Percentiles rank a stretch among this genome's conserved stretches.
phyloP scores from a whole-genome alignment of 208 protist genomes.

The Jaenimonas drosophilae region DNA sequence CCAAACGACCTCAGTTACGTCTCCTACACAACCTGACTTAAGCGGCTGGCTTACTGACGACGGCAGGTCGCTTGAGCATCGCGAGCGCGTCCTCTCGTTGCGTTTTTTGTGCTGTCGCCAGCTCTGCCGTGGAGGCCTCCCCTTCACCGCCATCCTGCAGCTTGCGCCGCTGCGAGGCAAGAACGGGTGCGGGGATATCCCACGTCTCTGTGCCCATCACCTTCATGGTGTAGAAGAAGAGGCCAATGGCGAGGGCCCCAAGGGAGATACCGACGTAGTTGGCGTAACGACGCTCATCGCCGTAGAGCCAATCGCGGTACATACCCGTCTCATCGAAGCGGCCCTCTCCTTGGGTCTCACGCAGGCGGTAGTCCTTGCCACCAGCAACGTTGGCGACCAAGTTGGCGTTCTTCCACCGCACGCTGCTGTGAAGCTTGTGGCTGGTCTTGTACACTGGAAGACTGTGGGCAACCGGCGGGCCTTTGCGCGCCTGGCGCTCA shows the following conservation, averaged over 20 bases:
- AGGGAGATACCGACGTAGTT: constrained; percentile 72
- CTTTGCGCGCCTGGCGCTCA: constrained; percentile 57
- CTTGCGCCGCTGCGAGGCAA: constrained; percentile 63
- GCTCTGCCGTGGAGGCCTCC: background rate
- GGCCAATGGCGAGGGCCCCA: constrained; percentile 28
- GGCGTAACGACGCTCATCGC: constrained; percentile 78
- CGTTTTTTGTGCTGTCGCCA: constrained; percentile 10
- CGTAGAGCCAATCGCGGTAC: constrained; percentile 88
- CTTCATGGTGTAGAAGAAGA: constrained; percentile 81
- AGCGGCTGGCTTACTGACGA: constrained; percentile 31
- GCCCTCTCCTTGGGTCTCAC: constrained; percentile 76
- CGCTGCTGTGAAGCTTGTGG: constrained; percentile 73
- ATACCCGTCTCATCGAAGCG: constrained; percentile 78
- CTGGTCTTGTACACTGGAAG: constrained; percentile 83
- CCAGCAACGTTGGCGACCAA: constrained; percentile 73
- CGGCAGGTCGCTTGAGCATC: constrained; percentile 63
- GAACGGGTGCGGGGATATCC: constrained; percentile 76
- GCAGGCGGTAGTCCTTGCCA: constrained; percentile 73
- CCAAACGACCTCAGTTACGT: no score
- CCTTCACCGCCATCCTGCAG: constrained; percentile 4
- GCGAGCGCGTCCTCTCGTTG: constrained; percentile 52
- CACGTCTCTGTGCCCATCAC: constrained; percentile 75
- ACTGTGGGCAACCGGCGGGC: constrained; percentile 74
- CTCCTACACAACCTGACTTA: no score
- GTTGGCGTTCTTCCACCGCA: constrained; percentile 83